These are phyloP conservation scores for Dicorynia guianensis DNA, from an alignment of 306 rosid genomes.

Conservation along the genomic window DNA sequence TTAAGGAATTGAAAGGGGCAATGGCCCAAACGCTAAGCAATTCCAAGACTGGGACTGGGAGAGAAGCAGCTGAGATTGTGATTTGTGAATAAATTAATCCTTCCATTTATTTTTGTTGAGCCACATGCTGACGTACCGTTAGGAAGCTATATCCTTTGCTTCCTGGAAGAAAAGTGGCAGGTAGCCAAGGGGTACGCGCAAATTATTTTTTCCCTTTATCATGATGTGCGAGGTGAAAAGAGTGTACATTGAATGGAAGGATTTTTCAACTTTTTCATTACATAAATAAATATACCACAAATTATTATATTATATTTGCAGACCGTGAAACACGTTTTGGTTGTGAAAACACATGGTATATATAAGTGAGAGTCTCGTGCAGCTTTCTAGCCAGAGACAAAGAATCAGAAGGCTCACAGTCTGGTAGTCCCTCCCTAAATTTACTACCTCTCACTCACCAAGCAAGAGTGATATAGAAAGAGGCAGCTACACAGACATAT, in stretches of 20 bases:
- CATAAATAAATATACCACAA: too few species aligned
- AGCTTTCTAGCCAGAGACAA: neutral
- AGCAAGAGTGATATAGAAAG: constrained; percentile 48
- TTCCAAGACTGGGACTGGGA: too few species aligned
- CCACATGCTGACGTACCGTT: too few species aligned
- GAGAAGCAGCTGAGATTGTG: too few species aligned
- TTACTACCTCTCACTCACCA: neutral
- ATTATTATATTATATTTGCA: neutral
- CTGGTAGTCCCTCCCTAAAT: neutral
- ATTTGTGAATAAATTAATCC: too few species aligned
- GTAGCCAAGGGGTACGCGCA: too few species aligned
- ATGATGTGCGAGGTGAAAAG: too few species aligned
- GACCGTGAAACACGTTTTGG: constrained; percentile 38
- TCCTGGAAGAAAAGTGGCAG: neutral
- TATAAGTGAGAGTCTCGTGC: neutral
- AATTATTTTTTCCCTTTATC: too few species aligned
- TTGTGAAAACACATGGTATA: constrained; percentile 22
- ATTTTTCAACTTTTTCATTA: neutral
- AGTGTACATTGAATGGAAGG: neutral
- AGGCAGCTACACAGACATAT: neutral
- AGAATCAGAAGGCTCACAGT: neutral
- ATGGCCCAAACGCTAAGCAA: too few species aligned
- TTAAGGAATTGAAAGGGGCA: too few species aligned
- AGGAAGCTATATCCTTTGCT: too few species aligned
- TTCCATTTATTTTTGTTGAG: too few species aligned